Base-by-base conservation (phyloP, 176 grass and related monocot genomes). In the Coix lacrymajobi region DNA sequence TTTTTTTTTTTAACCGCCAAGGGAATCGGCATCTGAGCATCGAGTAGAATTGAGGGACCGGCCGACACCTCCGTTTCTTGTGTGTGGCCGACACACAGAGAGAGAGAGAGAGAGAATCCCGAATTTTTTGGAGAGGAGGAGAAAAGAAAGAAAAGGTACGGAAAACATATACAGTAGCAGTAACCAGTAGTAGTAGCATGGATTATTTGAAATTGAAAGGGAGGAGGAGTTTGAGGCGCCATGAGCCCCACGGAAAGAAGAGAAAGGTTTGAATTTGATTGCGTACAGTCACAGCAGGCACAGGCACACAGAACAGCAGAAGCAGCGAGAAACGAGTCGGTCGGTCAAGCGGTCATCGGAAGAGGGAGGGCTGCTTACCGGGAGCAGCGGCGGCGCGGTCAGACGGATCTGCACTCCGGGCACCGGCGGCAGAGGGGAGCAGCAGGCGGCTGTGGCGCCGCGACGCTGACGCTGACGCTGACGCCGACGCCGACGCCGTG, bases 381-480 rank as follows among this genome's bases (percentile, higher is more conserved):
- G 33, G 43, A 67, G 16, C 30, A n/a, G 51, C 51, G 8, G 51
- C 51, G 20, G 51, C 51, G 51, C 51, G 20, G 51, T 56, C 51
- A 56, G 51, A 48, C 25, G 78, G 78, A 81, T 81, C 78, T 29
- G 78, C 78, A 81, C 64, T 69, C 46, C 14, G 17, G 33, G 24
- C 32, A 36, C 45, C 64, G 7, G 45, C 45, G 8, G 32, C 63
- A 38, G 64, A 54, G 63, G 13, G 3, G 62, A 26, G 29, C 2
- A 31, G 70, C 45, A 1, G 28, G 45, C 45, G 17, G 15, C 71
- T 52, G 8, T 46, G 8, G 26, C 71, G 13, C 49, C 20, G 51
- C 20, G 19, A 22, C 49, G 49, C 49, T 7, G 46, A 17, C 46
- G 46, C 46, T 16, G 46, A 46, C 32, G 32, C 43, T 0, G 40